These are phyloP conservation scores for Daedalea quercina DNA, from an alignment of 768 basidiomycete species.

Conservation along the genomic window DNA sequence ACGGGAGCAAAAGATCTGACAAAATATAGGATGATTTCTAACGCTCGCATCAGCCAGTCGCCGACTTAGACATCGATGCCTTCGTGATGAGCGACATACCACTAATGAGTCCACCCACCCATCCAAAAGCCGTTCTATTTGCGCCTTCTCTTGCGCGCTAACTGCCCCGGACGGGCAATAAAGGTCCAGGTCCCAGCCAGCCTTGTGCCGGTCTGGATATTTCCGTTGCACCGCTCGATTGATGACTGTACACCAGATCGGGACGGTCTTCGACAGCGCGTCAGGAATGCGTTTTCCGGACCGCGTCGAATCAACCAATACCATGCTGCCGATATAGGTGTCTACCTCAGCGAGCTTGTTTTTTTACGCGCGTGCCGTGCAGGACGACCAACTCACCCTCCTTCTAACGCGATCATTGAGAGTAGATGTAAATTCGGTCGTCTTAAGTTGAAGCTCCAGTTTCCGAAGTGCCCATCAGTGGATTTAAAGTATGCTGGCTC, in stretches of 20 bases:
- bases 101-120: slow-evolving; percentile 64
- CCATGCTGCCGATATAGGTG: slow-evolving; percentile 38
- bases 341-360: not conserved
- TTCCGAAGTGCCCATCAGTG: slow-evolving; percentile 79
- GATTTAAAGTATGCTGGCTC: slow-evolving; percentile 83
- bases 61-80: not conserved
- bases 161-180: slow-evolving; percentile 69
- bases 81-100: slow-evolving; percentile 32
- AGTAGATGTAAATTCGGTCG: slow-evolving; percentile 82
- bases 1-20: slow-evolving; percentile 51
- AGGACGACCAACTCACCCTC: slow-evolving; percentile 45
- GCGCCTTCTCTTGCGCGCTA: slow-evolving; percentile 68
- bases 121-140: slow-evolving; percentile 63
- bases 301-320: slow-evolving; percentile 90
- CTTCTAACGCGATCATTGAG: slow-evolving; percentile 40
- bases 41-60: not conserved
- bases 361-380: not conserved
- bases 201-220: slow-evolving; percentile 8
- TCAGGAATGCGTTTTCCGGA: slow-evolving; percentile 93
- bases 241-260: slow-evolving; percentile 90
- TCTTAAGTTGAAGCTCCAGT: slow-evolving; percentile 82
- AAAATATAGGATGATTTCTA: slow-evolving; percentile 71
- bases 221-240: slow-evolving; percentile 52
- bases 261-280: slow-evolving; percentile 78
- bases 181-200: slow-evolving; percentile 48